Percentiles rank a stretch among this genome's conserved stretches.
Evolutionary conservation across 257 asterid species (phyloP).

Genomic region (Haberlea rhodopensis): DNA sequence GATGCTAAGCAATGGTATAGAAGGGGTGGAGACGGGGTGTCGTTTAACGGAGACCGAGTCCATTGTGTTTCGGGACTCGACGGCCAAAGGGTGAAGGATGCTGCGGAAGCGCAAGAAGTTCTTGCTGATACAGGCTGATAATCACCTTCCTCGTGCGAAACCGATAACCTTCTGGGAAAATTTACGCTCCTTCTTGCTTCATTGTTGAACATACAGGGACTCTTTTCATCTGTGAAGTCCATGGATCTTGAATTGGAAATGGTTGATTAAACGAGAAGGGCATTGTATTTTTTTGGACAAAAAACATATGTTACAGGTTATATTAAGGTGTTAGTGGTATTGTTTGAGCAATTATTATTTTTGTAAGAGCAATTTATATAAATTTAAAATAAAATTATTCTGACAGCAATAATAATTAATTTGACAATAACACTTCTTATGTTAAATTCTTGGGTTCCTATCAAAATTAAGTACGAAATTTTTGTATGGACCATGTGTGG

Average conservation of each 20-base stretch:
- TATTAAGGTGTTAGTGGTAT: neutral
- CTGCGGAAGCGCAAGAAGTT: slow-evolving; percentile 62
- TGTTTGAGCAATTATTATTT: too few species aligned
- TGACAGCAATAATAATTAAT: too few species aligned
- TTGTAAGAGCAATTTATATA: too few species aligned
- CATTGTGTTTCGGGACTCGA: slow-evolving; percentile 57
- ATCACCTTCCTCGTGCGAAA: slow-evolving; percentile 38
- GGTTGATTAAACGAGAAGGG: neutral
- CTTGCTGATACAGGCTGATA: slow-evolving; percentile 44
- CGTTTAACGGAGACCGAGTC: slow-evolving; percentile 48
- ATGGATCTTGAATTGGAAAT: slow-evolving; percentile 18
- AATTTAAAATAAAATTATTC: too few species aligned
- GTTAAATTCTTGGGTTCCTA: neutral
- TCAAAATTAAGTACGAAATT: too few species aligned
- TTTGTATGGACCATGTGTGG: too few species aligned
- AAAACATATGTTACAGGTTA: neutral
- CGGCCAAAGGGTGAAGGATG: slow-evolving; percentile 36
- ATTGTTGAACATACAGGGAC: slow-evolving; percentile 41
- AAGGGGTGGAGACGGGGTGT: slow-evolving; percentile 42
- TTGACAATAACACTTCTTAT: too few species aligned
- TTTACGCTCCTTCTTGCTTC: slow-evolving; percentile 43
- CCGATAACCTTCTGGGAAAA: slow-evolving; percentile 51
- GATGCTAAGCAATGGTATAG: slow-evolving; percentile 68
- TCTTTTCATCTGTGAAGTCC: slow-evolving; percentile 42
- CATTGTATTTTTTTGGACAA: neutral